Evolutionary conservation across 345 rosid species (phyloP), one percentile per base, ranked within the genome.

Genomic region (Xanthoceras sorbifolium): DNA sequence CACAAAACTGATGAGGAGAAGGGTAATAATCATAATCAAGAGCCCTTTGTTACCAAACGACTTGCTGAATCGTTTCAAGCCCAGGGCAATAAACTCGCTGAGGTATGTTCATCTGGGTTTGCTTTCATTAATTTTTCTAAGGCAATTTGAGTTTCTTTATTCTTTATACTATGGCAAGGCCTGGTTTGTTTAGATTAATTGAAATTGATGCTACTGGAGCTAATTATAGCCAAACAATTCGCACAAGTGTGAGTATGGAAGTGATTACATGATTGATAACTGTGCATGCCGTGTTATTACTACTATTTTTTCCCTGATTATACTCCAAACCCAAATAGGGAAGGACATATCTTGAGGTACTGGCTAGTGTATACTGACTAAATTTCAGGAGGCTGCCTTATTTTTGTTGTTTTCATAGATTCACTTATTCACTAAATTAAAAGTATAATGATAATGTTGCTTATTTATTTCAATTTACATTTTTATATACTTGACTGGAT

Each of bases 11-110:
- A 77, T 60, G 20, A 29, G 14, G 75, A 68, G 57, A 20, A 59
- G 7, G 70, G 60, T 12, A 6, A 69, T 20, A 6, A 60, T 32
- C 65, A 50, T 15, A 14, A 28, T 74, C 82, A 48, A 31, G 63
- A 55, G 10, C 69, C 59, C 40, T 50, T 80, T n/a, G 84, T 85
- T 59, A 50, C 84, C 60, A 64, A 80, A 73, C 72, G 68, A 42
- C 87, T 91, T 9, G 90, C 92, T 23, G 80, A 82, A 0, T 85
- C 93, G 23, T 89, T 94, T 78, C 90, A 86, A 82, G 71, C 80
- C 22, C 91, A 88, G 62, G 98, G 98, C 40, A 86, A 89, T 81
- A 85, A 86, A 76, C 90, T 91, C 8, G 97, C 98, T 6, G 91
- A 93, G 97, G 95, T 94, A 17, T 42, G 44, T 67, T 1, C 9